Conservation (phyloP, 345 rosid species). For the Durio zibethinus region DNA sequence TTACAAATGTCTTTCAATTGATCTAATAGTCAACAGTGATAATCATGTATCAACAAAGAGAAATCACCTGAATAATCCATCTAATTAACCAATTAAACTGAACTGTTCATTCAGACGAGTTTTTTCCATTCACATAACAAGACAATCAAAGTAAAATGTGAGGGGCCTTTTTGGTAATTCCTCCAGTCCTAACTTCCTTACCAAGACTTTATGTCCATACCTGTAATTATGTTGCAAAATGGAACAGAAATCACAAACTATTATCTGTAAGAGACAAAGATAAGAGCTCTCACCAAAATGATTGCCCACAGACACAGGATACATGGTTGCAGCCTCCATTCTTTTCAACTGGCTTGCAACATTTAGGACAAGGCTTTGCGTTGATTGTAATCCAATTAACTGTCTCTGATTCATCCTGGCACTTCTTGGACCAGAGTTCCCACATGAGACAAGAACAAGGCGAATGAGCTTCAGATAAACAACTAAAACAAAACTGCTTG, state of each 20-base stretch:
- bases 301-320: slow-evolving; percentile 52
- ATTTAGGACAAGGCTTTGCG: slow-evolving; percentile 64
- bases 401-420: slow-evolving; percentile 53
- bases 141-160: neutral
- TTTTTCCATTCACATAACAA: neutral
- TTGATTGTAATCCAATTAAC: slow-evolving; percentile 53
- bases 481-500: slow-evolving; percentile 39
- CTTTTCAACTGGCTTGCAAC: slow-evolving; percentile 56
- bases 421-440: slow-evolving; percentile 43
- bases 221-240: neutral
- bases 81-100: neutral
- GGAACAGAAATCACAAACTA: neutral
- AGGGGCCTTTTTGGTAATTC: neutral
- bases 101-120: neutral
- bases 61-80: neutral
- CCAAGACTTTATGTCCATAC: neutral
- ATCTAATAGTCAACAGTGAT: neutral
- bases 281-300: slow-evolving; percentile 48
- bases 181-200: neutral
- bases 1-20: neutral
- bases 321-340: slow-evolving; percentile 72
- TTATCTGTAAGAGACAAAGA: slow-evolving; percentile 1
- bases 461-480: slow-evolving; percentile 38
- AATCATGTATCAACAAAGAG: neutral
- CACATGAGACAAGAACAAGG: slow-evolving; percentile 44